Percentiles rank a stretch among this genome's conserved stretches.
Evolutionary conservation across 2,329 filamentous ascomycete species (phyloP).

Genomic region (Aureobasidium sp.): DNA sequence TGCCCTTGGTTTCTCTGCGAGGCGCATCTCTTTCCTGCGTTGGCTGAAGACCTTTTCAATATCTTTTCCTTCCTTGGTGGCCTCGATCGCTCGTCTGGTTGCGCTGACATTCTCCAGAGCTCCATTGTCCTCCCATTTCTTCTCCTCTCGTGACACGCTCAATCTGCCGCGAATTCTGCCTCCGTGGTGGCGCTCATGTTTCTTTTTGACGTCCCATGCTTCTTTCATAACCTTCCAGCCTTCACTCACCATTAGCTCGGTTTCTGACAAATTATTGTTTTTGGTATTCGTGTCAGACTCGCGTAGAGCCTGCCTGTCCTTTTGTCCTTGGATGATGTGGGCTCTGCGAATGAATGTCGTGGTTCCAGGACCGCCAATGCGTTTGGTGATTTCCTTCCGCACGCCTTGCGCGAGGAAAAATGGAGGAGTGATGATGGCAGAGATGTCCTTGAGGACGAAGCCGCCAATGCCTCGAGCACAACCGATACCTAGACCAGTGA

Average conservation of each 20-base stretch:
- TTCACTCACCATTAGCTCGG: conserved; percentile 21
- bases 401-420: conserved; percentile 80
- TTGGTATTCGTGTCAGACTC: conserved; percentile 17
- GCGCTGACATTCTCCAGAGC: conserved; percentile 30
- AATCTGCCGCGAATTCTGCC: conserved; percentile 21
- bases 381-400: conserved; percentile 66
- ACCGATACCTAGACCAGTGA: conserved; percentile 41
- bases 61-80: conserved; percentile 23
- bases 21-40: conserved; percentile 22
- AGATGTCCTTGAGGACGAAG: conserved; percentile 72
- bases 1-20: conserved; percentile 25
- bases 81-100: conserved; percentile 24
- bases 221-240: conserved; percentile 30
- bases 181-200: conserved; percentile 19
- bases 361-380: conserved; percentile 23
- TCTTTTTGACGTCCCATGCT: conserved; percentile 26
- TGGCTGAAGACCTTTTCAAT: conserved; percentile 26
- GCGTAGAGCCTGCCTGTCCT: conserved; percentile 23
- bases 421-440: conserved; percentile 57
- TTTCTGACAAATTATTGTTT: conserved; percentile 18
- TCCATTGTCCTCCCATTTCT: conserved; percentile 26
- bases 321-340: conserved; percentile 27
- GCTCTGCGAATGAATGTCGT: conserved; percentile 26
- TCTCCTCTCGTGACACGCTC: conserved; percentile 22
- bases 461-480: conserved; percentile 80